Percentiles rank a stretch among this genome's conserved stretches.
phyloP scores from a whole-genome alignment of 2,329 filamentous ascomycete genomes.

The Hyphodiscus sp. region DNA sequence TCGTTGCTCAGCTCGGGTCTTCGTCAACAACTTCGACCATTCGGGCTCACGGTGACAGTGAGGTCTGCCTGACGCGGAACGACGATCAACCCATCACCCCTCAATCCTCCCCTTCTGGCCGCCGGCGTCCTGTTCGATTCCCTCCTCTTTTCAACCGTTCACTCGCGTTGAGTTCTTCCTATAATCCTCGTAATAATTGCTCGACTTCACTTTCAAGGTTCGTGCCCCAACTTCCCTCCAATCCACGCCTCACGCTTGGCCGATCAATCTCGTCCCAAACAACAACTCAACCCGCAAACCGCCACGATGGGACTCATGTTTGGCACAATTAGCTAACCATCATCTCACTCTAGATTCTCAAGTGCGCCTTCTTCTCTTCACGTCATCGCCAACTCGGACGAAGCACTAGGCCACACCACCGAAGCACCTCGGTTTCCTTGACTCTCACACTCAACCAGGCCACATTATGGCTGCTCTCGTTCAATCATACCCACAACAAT shows the following conservation, averaged over 20 bases:
- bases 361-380: conserved; percentile 1
- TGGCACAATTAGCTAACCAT: conserved; percentile 5
- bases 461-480: conserved; percentile 77
- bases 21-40: conserved; percentile 3
- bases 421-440: conserved; percentile 21
- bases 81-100: conserved; percentile 7
- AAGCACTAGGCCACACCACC: conserved; percentile 12
- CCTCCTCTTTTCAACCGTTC: conserved; percentile 34
- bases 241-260: conserved; percentile 9
- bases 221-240: conserved; percentile 18
- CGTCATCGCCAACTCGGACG: conserved; percentile 14
- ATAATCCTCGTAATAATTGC: conserved; percentile 27
- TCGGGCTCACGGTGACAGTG: conserved; percentile 27
- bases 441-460: conserved; percentile 7
- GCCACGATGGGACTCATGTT: background rate
- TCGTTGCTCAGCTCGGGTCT: conserved; percentile 11
- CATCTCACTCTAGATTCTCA: conserved; percentile 11
- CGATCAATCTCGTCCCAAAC: conserved; percentile 3
- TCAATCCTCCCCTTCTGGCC: conserved; percentile 40
- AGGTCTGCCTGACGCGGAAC: conserved; percentile 20
- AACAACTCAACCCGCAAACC: conserved; percentile 14
- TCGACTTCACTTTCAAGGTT: conserved; percentile 25
- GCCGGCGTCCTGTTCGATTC: conserved; percentile 48
- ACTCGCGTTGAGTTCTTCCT: conserved; percentile 29
- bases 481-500: conserved; percentile 73